Evolutionary conservation across 2,329 filamentous ascomycete genomes (phyloP).

Genomic region (Penicillium expansum): DNA sequence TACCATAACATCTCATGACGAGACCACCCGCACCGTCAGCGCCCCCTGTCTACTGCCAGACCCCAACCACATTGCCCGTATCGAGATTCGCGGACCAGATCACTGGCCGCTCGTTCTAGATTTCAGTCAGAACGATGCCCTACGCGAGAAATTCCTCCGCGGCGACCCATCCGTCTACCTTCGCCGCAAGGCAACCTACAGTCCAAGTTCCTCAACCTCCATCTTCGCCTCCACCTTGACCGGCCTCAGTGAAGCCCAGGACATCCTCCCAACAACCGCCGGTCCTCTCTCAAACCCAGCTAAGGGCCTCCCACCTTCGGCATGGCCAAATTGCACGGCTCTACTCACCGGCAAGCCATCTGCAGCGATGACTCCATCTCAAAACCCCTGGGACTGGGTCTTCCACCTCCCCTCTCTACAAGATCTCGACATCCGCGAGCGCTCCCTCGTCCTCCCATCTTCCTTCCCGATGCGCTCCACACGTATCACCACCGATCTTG

Average conservation of each 20-base stretch:
- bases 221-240: constrained; percentile 73
- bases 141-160: constrained; percentile 61
- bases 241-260: constrained; percentile 64
- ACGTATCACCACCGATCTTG: constrained; percentile 38
- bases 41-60: constrained; percentile 59
- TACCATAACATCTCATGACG: constrained; percentile 57
- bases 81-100: constrained; percentile 48
- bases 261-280: constrained; percentile 35
- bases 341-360: constrained; percentile 21
- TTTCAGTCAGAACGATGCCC: constrained; percentile 61
- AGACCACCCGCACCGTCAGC: constrained; percentile 35
- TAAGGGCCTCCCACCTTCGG: constrained; percentile 26
- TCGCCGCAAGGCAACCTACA: constrained; percentile 65
- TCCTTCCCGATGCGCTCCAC: constrained; percentile 32
- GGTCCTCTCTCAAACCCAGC: constrained; percentile 21
- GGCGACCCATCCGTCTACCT: constrained; percentile 72
- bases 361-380: constrained; percentile 32
- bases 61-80: constrained; percentile 37
- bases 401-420: constrained; percentile 60
- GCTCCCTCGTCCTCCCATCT: constrained; percentile 58
- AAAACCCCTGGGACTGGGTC: constrained; percentile 67
- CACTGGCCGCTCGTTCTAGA: constrained; percentile 83
- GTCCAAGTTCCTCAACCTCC: constrained; percentile 51
- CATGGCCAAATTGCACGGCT: constrained; percentile 24
- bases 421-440: constrained; percentile 63